Evolutionary conservation across 2,329 filamentous ascomycete species (phyloP), one percentile per base, ranked within the genome.

Genomic region (Keithomyces neogunnii): DNA sequence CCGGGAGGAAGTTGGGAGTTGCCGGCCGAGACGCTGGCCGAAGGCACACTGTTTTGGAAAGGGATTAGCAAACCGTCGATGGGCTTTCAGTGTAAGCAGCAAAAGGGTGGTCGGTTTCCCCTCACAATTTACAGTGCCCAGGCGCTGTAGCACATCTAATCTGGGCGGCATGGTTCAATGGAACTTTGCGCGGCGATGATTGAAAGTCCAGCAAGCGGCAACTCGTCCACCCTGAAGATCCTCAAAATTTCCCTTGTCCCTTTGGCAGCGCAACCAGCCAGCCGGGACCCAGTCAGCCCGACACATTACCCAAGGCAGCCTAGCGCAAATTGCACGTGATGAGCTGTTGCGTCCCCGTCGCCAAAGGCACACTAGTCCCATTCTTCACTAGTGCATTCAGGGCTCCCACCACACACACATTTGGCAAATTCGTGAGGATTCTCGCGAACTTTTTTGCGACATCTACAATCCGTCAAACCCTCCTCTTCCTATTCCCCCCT

Each of bases 111-210:
- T 19, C 4, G 8, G 19, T 11, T 38, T n/a, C 26, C 59, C 59
- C 80, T 69, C 73, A 88, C 85, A 72, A 60, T 75, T 80, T 52
- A 85, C 67, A 32, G 73, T 74, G 65, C 77, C 77, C 49, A 85
- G 70, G 66, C 81, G 77, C 67, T 79, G 76, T 53, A 82, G 74
- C 62, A 75, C 66, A 59, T 78, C 71, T 75, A 88, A 72, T 74
- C 82, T 82, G 52, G 82, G 84, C 63, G 84, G 79, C 85, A 89
- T 89, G 59, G 59, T 73, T 70, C 51, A 35, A 11, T 4, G 28
- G 13, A 26, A 33, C 35, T 31, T 45, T n/a, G 13, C 10, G 28
- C 29, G 30, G 26, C n/a, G 33, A 32, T 10, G 39, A 45, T 44
- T 32, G 26, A 42, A 26, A 44, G 40, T 30, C 40, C 40, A 44